phyloP scores from a whole-genome alignment of 1,139 yeast genomes.

The Kodamaea arcana region DNA sequence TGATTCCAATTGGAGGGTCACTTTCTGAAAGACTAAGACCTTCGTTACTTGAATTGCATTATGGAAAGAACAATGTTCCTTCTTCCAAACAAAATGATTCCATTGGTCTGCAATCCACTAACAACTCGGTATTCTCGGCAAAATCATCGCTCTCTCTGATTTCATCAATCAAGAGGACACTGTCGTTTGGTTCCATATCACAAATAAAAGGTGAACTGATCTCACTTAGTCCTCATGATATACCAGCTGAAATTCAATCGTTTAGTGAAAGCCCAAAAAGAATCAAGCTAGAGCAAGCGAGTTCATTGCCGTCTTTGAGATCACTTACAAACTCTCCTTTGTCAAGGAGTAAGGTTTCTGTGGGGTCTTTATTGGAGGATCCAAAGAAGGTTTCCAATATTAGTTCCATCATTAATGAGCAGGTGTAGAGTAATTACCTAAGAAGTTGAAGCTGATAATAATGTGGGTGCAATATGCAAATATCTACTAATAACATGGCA shows the following conservation, averaged over 20 bases:
- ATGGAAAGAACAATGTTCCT: conserved; percentile 8
- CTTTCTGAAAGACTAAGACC: conserved; percentile 36
- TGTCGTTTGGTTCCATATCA: conserved; percentile 20
- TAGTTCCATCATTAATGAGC: background rate
- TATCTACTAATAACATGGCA: no score
- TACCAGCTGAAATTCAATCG: conserved; percentile 3
- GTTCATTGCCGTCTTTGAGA: background rate
- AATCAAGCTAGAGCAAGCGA: background rate
- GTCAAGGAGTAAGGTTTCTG: conserved; percentile 1
- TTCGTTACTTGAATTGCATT: conserved; percentile 39
- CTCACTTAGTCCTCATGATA: conserved; percentile 26
- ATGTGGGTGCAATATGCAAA: no score
- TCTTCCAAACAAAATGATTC: conserved; percentile 15
- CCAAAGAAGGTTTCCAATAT: conserved; percentile 1
- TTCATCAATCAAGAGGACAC: conserved; percentile 26
- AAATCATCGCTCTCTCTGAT: conserved; percentile 24
- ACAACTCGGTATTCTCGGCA: conserved; percentile 33
- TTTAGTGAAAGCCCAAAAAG: background rate
- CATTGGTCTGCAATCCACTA: conserved; percentile 28
- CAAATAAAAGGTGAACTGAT: conserved; percentile 17
- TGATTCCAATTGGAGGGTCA: conserved; percentile 15
- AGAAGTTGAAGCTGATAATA: no score
- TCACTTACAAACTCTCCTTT: conserved; percentile 7
- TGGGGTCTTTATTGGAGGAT: background rate
- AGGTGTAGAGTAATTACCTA: background rate